Evolutionary conservation across 2,329 filamentous ascomycete species (phyloP).

Genomic region (Tetracladium maxilliforme): DNA sequence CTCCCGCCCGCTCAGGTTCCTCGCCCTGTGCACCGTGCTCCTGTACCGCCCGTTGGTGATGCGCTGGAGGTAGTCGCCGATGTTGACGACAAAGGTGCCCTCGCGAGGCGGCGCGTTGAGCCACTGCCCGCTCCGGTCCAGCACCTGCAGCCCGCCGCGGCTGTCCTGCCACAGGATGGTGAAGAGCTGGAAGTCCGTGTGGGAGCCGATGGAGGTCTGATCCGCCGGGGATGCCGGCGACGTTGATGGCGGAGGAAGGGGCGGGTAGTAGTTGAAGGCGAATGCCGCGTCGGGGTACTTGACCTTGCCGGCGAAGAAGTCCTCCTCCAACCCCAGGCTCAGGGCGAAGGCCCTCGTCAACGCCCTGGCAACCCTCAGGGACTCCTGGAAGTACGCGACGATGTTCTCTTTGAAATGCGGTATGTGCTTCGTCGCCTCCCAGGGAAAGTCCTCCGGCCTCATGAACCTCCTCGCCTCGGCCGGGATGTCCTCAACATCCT

Average conservation of each 20-base stretch:
- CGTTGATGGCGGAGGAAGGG: conserved; percentile 8
- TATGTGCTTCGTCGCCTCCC: conserved; percentile 1
- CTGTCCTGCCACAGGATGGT: conserved; percentile 29
- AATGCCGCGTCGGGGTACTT: conserved; percentile 1
- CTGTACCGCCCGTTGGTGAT: conserved; percentile 38
- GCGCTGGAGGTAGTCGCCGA: conserved; percentile 33
- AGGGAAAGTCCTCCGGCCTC: neutral
- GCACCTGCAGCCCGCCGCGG: conserved; percentile 25
- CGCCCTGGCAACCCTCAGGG: conserved; percentile 15
- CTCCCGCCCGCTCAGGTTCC: conserved; percentile 22
- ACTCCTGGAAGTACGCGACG: conserved; percentile 17
- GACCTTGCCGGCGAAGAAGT: conserved; percentile 2
- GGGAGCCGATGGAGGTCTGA: conserved; percentile 25
- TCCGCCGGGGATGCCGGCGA: conserved; percentile 12
- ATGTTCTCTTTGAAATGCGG: conserved; percentile 17
- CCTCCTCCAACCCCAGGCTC: conserved; percentile 2
- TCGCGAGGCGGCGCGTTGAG: conserved; percentile 22
- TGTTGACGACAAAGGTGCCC: conserved; percentile 32
- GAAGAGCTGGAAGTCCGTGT: conserved; percentile 37
- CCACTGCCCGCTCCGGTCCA: conserved; percentile 23
- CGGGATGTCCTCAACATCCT: conserved; percentile 17
- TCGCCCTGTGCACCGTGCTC: conserved; percentile 34
- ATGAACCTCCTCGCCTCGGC: conserved; percentile 3
- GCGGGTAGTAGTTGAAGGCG: conserved; percentile 3
- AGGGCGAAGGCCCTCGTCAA: conserved; percentile 3